Evolutionary conservation across 305 asterid species (phyloP).

Genomic region (Caryopteris hybrid): DNA sequence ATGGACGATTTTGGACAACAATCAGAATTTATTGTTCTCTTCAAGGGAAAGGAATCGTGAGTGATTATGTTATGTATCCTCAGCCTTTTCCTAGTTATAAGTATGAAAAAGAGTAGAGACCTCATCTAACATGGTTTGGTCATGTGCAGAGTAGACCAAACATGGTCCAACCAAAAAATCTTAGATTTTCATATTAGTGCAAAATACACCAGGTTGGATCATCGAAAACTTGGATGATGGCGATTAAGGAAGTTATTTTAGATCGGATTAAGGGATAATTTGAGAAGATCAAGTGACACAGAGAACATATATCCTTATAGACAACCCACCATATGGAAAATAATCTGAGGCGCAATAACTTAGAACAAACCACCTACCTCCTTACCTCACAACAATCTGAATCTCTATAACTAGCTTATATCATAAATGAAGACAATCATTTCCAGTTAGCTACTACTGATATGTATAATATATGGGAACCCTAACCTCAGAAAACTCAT

Average conservation of each 20-base stretch:
- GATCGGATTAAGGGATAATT: background rate
- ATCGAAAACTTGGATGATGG: background rate
- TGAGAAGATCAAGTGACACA: background rate
- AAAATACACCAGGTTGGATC: background rate
- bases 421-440: slow-evolving; percentile 10
- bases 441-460: background rate
- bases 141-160: background rate
- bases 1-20: slow-evolving; percentile 2
- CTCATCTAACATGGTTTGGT: background rate
- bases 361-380: background rate
- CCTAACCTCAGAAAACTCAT: slow-evolving; percentile 86
- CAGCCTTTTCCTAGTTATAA: slow-evolving; percentile 6
- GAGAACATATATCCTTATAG: background rate
- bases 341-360: background rate
- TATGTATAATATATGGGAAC: background rate
- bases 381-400: background rate
- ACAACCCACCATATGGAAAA: background rate
- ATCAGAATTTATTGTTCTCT: slow-evolving; percentile 6
- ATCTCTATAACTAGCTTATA: background rate
- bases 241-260: background rate
- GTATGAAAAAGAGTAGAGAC: background rate
- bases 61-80: background rate
- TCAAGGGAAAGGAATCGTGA: slow-evolving; percentile 9
- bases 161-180: background rate
- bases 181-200: background rate